A percentile compares a stretch with the other conserved stretches of the same genome.
phyloP scores from a whole-genome alignment of 768 basidiomycete genomes.

The Dentipellis sp. region DNA sequence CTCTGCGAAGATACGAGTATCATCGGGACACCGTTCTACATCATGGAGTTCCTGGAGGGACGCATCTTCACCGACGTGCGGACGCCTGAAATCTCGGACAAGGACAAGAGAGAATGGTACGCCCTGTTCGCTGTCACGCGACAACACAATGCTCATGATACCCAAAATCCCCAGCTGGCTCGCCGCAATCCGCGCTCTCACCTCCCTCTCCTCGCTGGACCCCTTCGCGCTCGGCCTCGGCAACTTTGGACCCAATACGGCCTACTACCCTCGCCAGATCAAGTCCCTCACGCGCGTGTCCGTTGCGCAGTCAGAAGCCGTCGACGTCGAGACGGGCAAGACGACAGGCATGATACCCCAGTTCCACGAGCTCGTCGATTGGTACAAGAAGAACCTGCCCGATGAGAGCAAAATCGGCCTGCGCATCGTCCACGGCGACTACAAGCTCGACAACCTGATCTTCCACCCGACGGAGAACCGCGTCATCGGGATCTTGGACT shows the following conservation, averaged over 20 bases:
- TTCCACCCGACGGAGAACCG: slow-evolving; percentile 89
- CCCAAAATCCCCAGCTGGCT: slow-evolving; percentile 51
- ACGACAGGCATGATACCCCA: slow-evolving; percentile 64
- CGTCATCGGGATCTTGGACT: slow-evolving; percentile 94
- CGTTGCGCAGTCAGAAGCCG: slow-evolving; percentile 58
- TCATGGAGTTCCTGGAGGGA: slow-evolving; percentile 94
- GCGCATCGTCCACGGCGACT: slow-evolving; percentile 96
- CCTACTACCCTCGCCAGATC: slow-evolving; percentile 93
- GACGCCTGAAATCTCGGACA: slow-evolving; percentile 58
- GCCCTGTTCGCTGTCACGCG: slow-evolving; percentile 15
- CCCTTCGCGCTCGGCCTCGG: slow-evolving; percentile 60
- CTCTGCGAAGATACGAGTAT: slow-evolving; percentile 73
- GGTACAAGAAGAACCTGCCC: slow-evolving; percentile 71
- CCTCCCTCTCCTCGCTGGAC: slow-evolving; percentile 52
- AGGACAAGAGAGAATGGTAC: slow-evolving; percentile 66
- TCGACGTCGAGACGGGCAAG: slow-evolving; percentile 54
- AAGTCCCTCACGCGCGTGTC: slow-evolving; percentile 82
- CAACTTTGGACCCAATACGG: slow-evolving; percentile 60
- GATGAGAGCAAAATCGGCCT: slow-evolving; percentile 66
- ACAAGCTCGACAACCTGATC: slow-evolving; percentile 94
- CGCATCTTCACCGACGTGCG: slow-evolving; percentile 84
- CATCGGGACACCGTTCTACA: slow-evolving; percentile 86
- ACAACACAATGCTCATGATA: too few relatives aligned
- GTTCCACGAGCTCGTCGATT: slow-evolving; percentile 61
- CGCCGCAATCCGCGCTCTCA: slow-evolving; percentile 63